Conservation (phyloP, 768 basidiomycete genomes). For the Trametes coccinea region DNA sequence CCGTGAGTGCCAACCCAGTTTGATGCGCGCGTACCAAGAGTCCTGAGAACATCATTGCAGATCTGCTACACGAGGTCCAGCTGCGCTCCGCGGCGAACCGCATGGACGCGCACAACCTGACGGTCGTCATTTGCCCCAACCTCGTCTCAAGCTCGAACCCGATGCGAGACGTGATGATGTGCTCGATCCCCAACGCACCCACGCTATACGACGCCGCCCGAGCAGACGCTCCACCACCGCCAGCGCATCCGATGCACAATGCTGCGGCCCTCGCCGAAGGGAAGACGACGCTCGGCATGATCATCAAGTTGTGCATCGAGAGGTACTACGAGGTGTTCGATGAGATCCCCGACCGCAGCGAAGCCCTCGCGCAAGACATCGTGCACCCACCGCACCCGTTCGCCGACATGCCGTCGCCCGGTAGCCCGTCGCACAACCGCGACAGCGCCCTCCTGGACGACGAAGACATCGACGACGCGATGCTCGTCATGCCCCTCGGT, state of each 20-base stretch:
- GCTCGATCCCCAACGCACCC: conserved; percentile 55
- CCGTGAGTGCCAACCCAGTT: conserved; percentile 15
- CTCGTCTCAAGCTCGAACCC: conserved; percentile 71
- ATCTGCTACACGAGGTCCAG: conserved; percentile 79
- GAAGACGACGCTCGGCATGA: conserved; percentile 64
- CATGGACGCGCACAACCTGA: conserved; percentile 84
- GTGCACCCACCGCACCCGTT: conserved; percentile 15
- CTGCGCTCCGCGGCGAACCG: conserved; percentile 62
- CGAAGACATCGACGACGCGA: conserved; percentile 74
- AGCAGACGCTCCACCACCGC: conserved; percentile 22
- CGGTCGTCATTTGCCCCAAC: conserved; percentile 79
- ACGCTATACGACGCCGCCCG: conserved; percentile 35
- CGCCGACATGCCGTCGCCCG: conserved; percentile 17
- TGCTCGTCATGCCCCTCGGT: conserved; percentile 73
- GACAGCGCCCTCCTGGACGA: conserved; percentile 52
- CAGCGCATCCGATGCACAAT: conserved; percentile 21
- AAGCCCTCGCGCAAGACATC: conserved; percentile 39
- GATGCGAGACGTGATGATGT: conserved; percentile 73
- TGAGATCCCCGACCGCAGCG: conserved; percentile 70
- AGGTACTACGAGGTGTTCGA: conserved; percentile 87
- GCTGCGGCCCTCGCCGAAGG: conserved; percentile 41
- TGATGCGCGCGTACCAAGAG: background rate
- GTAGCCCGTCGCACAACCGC: conserved; percentile 29
- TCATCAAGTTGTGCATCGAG: conserved; percentile 77
- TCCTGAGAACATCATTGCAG: conserved; percentile 37